Evolutionary conservation across 805 yeast genomes (phyloP), one percentile per base, ranked within the genome.

Genomic region (Wickerhamiella azymoides): DNA sequence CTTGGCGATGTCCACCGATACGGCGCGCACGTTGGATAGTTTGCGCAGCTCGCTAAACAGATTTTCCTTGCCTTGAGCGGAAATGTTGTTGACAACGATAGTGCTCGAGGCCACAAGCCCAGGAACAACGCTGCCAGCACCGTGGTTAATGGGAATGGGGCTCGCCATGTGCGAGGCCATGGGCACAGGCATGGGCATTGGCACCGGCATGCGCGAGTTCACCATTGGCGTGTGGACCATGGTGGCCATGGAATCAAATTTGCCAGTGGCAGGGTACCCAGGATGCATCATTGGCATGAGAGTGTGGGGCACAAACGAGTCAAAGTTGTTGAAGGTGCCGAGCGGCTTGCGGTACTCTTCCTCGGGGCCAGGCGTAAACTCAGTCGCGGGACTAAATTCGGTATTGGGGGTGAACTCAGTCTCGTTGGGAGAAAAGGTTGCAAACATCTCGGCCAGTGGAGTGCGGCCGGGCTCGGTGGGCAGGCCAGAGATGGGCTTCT

Each of bases 291-390:
- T 30, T 6, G 8, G 16, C 16, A 5, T 6, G 4, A 30, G 16
- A 8, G 33, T 30, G 33, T 13, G 33, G 10, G 44, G 44, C 13
- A 14, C 28, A 33, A 33, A 41, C 11, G 44, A 32, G 13, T 36
- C 39, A 16, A 41, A 41, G 30, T 33, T 33, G 44, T 27, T 33
- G 21, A 4, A 13, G 24, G n/a, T 40, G 25, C 18, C 28, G 16
- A 39, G 24, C 6, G 30, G n/a, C 11, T 39, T 19, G 19, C 8
- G n/a, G 13, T n/a, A 36, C 9, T 40, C 33, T 2, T 30, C 33
- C n/a, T 42, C 45, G 4, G 33, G 36, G 13, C 39, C 45, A 3
- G 45, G 45, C 13, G 45, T 42, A 18, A 36, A 42, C 35, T 42
- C 45, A 4, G 36, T 26, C 10, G 28, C 36, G 5, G 45, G 45